Evolutionary conservation across 139 green algal species (phyloP), one percentile per base, ranked within the genome.

Genomic region (Chlorokybus atmophyticus): DNA sequence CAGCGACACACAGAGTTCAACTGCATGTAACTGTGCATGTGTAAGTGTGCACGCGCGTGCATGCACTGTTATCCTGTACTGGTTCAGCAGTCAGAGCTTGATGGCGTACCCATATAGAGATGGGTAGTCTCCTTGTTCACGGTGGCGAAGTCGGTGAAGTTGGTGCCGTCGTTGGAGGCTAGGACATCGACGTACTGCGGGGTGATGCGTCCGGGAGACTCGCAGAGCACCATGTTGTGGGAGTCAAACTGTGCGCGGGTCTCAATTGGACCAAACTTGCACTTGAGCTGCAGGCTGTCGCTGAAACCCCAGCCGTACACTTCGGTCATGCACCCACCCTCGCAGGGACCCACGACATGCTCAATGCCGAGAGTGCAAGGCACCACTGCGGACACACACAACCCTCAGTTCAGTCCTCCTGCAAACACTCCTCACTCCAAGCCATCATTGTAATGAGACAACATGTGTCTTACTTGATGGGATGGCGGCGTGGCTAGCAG

Each of bases 81-180:
- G n/a, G n/a, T n/a, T n/a, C n/a, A n/a, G n/a, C n/a, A n/a, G n/a
- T n/a, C n/a, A n/a, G n/a, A n/a, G n/a, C n/a, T n/a, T n/a, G n/a
- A n/a, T n/a, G n/a, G n/a, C n/a, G n/a, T n/a, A n/a, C n/a, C n/a
- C 60, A 68, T 61, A 52, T 44, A 68, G 3, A 68, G 60, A 41
- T 68, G 60, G n/a, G 51, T 50, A 6, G 57, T 39, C n/a, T 26
- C 44, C 60, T 68, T 68, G 50, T 24, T 52, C 14, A 47, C 60
- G 14, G 5, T 17, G 5, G 25, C 17, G 21, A 52, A 32, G 50
- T 50, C 30, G n/a, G 60, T 68, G 60, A 68, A 68, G 50, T 62
- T 51, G 35, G 21, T 40, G 14, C 60, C 60, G 27, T 68, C 60
- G 50, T 68, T 68, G 50, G 31, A 55, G 32, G 30, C 60, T 4